Evolutionary conservation across 305 asterid genomes (phyloP), one percentile per base, ranked within the genome.

Genomic region (Euphrasia arctica): DNA sequence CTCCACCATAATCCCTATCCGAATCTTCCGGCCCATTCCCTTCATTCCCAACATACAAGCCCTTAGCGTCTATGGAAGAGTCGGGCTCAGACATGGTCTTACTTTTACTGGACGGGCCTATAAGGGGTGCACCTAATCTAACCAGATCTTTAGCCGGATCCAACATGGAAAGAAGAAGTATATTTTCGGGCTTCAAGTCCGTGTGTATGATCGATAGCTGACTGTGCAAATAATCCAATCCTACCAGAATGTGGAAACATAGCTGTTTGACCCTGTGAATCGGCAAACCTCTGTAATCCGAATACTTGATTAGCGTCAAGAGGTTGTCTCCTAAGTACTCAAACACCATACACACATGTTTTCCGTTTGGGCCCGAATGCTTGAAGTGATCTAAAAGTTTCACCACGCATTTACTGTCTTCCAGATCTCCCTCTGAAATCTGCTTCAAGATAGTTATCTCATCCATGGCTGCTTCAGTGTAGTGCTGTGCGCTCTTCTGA

Each of bases 151-250:
- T 93, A 48, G 85, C 75, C 47, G 90, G 91, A 81, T 93, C 93
- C 64, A 93, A 88, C 86, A 74, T 90, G 0, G 95, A 85, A 51
- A 80, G 60, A 47, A 93, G 91, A 49, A 93, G 80, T 68, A 93
- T 77, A 71, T 93, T 93, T 77, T 93, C 97, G 31, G 97, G 99
- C 83, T 90, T 93, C 80, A 93, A 66, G 83, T 93, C 97, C 0
- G 99, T 93, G 78, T 93, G 99, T 73, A 93, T 90, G 70, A 93
- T 93, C 9, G 97, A 90, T 71, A 93, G 86, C 72, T 93, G 87
- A 42, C 85, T 88, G 62, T 93, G 99, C 81, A 93, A 75, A 77
- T 90, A 93, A 79, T 93, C 99, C 78, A 93, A 70, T 41, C 96
- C 97, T 68, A 83, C 95, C 68, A 93, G 79, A 74, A 88, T 57